Evolutionary conservation across 805 yeast genomes (phyloP).

Genomic region (Ogataea degrootiae): DNA sequence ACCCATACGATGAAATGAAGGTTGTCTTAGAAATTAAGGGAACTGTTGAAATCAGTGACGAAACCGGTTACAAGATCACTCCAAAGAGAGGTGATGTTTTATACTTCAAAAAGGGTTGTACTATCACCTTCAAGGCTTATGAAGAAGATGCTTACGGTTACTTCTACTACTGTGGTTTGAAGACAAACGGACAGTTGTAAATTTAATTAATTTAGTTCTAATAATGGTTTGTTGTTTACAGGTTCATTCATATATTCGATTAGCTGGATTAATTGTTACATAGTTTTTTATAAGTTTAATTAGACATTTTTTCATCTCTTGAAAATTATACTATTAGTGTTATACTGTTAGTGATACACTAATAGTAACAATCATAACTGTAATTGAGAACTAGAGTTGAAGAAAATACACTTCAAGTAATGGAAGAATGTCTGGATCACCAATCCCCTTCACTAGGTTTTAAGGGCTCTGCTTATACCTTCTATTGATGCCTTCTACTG

Average conservation of each 20-base stretch:
- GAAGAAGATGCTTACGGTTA: slow-evolving; percentile 50
- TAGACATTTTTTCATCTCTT: neutral
- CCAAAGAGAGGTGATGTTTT: slow-evolving; percentile 63
- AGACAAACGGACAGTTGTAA: slow-evolving; percentile 34
- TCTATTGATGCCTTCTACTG: too few species aligned
- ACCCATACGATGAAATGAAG: slow-evolving; percentile 63
- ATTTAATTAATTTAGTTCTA: neutral
- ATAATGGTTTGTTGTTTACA: neutral
- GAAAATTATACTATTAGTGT: neutral
- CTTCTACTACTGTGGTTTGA: slow-evolving; percentile 54
- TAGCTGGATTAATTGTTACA: slow-evolving; percentile 2
- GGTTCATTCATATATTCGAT: neutral
- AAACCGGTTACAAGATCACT: slow-evolving; percentile 51
- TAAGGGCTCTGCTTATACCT: too few species aligned
- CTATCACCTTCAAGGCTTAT: slow-evolving; percentile 51
- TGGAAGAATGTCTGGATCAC: too few species aligned
- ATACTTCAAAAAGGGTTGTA: slow-evolving; percentile 58
- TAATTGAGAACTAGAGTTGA: too few species aligned
- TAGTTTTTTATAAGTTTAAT: neutral
- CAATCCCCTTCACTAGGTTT: too few species aligned
- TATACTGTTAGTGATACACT: neutral
- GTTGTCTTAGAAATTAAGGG: slow-evolving; percentile 62
- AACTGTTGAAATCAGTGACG: slow-evolving; percentile 55
- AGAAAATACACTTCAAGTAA: too few species aligned
- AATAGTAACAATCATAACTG: neutral